Evolutionary conservation across 2,329 filamentous ascomycete genomes (phyloP), one percentile per base, ranked within the genome.

Genomic region (Hypoxylon sp.): DNA sequence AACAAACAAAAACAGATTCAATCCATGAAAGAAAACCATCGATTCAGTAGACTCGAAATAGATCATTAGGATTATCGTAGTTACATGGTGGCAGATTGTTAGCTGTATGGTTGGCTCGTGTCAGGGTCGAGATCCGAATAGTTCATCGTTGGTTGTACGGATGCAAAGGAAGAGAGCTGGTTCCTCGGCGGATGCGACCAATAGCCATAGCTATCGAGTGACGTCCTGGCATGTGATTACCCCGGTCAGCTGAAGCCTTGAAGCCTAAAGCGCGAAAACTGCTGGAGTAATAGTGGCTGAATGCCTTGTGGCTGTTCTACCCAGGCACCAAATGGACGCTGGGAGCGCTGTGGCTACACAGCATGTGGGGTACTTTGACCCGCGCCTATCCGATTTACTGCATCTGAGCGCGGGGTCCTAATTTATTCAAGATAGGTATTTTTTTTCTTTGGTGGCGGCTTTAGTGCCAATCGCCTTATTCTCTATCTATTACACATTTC

Each of bases 171-270:
- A 59, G 22, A 53, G 24, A 52, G 32, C 49, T 48, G 20, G 62
- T 70, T 69, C 71, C 71, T 73, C 71, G 71, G 71, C 65, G 70
- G 65, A 60, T 62, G 62, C 65, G 59, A 68, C 64, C 61, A 66
- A 67, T 68, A 53, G 51, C 50, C 47, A 57, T 44, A 39, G 53
- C 66, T 49, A 22, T 47, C 46, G 28, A 61, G 70, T 74, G 72
- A 71, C 72, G 70, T 72, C 39, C 56, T 65, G 60, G 68, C 72
- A 74, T 74, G 72, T 74, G 72, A 74, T 71, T 51, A 53, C 59
- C 60, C 53, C 43, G 44, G 34, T 11, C 37, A 13, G 8, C 11
- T 20, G 24, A 8, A 43, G 46, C 47, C 32, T 59, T 22, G 19
- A 44, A 17, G 20, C 4, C 19, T 15, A 47, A 24, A 28, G 20